Evolutionary conservation across 2,329 filamentous ascomycete species (phyloP).

Genomic region (Hypoxylon sp.): DNA sequence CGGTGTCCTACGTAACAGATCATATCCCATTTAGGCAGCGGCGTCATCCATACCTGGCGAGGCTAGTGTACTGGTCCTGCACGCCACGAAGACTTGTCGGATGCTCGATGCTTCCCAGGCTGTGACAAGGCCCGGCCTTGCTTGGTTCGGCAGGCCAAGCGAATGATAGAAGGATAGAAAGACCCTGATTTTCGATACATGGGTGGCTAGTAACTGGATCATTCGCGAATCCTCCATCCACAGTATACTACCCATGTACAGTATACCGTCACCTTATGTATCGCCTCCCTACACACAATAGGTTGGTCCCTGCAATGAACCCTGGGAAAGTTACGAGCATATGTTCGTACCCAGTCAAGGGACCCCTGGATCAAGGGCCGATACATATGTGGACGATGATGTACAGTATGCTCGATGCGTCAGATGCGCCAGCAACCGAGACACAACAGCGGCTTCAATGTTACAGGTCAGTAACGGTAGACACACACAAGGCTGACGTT

Average conservation of each 20-base stretch:
- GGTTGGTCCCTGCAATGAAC: conserved; percentile 26
- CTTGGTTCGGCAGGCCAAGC: conserved; percentile 31
- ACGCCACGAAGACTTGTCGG: conserved; percentile 45
- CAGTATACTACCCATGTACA: conserved; percentile 18
- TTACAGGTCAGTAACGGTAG: conserved; percentile 30
- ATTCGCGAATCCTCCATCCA: conserved; percentile 31
- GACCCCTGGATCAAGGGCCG: conserved; percentile 21
- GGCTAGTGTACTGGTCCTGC: conserved; percentile 34
- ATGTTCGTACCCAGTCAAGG: conserved; percentile 20
- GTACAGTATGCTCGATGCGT: conserved; percentile 20
- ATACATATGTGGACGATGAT: conserved; percentile 20
- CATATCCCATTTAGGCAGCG: conserved; percentile 36
- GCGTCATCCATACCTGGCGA: conserved; percentile 37
- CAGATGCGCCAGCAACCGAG: conserved; percentile 25
- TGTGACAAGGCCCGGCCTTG: conserved; percentile 25
- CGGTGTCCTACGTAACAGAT: conserved; percentile 37
- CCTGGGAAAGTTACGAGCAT: conserved; percentile 19
- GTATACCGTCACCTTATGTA: conserved; percentile 18
- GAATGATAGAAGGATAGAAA: conserved; percentile 20
- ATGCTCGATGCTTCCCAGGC: conserved; percentile 30
- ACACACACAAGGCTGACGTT: conserved; percentile 42
- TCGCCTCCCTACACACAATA: conserved; percentile 15
- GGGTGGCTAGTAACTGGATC: conserved; percentile 24
- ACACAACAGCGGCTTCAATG: conserved; percentile 18
- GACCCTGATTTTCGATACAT: conserved; percentile 38